phyloP scores from a whole-genome alignment of 352 stramenopile species.

The Phytopythium montanum region DNA sequence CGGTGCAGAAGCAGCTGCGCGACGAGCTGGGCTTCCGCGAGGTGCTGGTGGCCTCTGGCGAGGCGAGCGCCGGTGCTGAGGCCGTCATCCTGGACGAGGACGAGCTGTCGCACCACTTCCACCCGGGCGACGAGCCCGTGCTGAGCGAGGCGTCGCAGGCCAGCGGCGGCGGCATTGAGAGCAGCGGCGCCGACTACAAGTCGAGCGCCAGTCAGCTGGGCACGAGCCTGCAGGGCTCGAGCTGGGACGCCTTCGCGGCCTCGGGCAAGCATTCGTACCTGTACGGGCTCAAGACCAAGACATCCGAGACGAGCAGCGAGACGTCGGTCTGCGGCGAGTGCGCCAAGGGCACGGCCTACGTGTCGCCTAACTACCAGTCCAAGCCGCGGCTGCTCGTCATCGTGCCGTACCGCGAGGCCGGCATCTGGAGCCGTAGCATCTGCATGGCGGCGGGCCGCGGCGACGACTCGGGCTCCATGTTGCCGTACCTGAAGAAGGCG shows the following conservation, averaged over 20 bases:
- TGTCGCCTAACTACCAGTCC: conserved; percentile 51
- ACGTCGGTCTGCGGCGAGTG: conserved; percentile 44
- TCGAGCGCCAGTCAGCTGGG: not conserved
- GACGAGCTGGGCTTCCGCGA: conserved; percentile 65
- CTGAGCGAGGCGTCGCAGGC: conserved; percentile 7
- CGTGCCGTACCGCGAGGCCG: conserved; percentile 78
- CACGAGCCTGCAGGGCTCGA: conserved; percentile 13
- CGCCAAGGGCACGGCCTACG: conserved; percentile 64
- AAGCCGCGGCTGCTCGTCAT: conserved; percentile 77
- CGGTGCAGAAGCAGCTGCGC: conserved; percentile 52
- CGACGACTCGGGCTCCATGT: conserved; percentile 52
- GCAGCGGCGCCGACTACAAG: not conserved
- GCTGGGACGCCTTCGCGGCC: conserved; percentile 13
- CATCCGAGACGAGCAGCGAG: conserved; percentile 22
- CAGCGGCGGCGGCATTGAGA: not conserved
- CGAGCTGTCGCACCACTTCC: conserved; percentile 5
- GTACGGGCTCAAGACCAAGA: conserved; percentile 24
- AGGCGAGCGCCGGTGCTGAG: conserved; percentile 21
- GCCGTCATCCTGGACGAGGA: conserved; percentile 3
- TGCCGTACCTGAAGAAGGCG: conserved; percentile 78
- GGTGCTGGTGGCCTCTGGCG: conserved; percentile 54
- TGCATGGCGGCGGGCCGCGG: conserved; percentile 42
- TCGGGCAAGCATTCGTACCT: conserved; percentile 24
- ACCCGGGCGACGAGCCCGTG: conserved; percentile 1
- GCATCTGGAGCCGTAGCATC: conserved; percentile 85